These are phyloP conservation scores for Dipteronia sinensis DNA, from an alignment of 345 rosid genomes.

Conservation along the genomic window DNA sequence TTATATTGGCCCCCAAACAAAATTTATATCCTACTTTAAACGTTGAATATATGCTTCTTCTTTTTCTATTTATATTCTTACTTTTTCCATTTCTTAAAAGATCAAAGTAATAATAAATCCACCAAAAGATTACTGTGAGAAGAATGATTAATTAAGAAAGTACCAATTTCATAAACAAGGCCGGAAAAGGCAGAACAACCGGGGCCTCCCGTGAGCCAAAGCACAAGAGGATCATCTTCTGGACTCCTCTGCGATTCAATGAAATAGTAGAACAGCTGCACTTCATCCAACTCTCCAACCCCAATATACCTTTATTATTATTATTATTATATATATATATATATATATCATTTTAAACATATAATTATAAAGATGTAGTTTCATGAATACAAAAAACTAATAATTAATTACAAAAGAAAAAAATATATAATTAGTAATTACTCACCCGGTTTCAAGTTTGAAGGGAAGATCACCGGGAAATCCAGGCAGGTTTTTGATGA, in stretches of 20 bases:
- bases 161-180: slow-evolving; percentile 36
- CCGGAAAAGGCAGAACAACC: slow-evolving; percentile 47
- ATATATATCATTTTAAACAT: too few species aligned
- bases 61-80: too few species aligned
- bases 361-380: too few species aligned
- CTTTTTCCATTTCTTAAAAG: too few species aligned
- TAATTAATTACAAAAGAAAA: background rate
- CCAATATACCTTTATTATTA: slow-evolving; percentile 3
- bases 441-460: slow-evolving; percentile 15
- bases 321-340: too few species aligned
- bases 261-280: slow-evolving; percentile 41
- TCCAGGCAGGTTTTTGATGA: slow-evolving; percentile 5
- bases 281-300: slow-evolving; percentile 8
- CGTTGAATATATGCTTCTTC: too few species aligned
- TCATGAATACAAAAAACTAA: background rate
- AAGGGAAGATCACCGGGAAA: slow-evolving; percentile 5
- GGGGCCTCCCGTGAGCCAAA: slow-evolving; percentile 49
- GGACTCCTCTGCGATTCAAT: slow-evolving; percentile 37
- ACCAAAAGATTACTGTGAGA: too few species aligned
- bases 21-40: too few species aligned
- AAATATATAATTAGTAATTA: too few species aligned
- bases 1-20: too few species aligned
- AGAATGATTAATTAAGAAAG: background rate
- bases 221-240: slow-evolving; percentile 30
- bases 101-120: too few species aligned